These are phyloP conservation scores for Trypanosoma rangeli DNA, from an alignment of 208 protist species.

Conservation along the genomic window DNA sequence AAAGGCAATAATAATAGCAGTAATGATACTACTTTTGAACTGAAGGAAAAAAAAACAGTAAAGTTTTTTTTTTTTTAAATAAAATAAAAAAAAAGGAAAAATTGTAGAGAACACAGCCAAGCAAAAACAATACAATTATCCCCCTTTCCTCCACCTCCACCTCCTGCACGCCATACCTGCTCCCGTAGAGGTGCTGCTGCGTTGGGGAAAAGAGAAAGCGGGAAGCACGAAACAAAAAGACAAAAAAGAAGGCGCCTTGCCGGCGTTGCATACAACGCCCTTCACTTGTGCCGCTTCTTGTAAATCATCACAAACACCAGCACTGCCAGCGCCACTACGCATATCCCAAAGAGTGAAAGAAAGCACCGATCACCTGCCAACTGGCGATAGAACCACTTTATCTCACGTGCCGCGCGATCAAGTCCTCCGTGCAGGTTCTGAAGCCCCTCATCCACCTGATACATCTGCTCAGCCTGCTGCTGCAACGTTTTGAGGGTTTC, in stretches of 20 bases:
- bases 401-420: constrained; percentile 66
- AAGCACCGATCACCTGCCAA: constrained; percentile 81
- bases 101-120: background rate
- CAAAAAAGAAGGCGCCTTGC: constrained; percentile 5
- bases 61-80: background rate
- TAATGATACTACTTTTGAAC: background rate
- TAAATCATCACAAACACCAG: constrained; percentile 80
- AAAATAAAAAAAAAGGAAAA: constrained; percentile 10
- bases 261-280: background rate
- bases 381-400: constrained; percentile 79
- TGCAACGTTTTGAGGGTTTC: constrained; percentile 57
- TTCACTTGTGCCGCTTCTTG: constrained; percentile 47
- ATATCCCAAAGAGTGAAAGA: constrained; percentile 64
- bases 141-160: background rate
- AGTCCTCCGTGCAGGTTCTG: constrained; percentile 69
- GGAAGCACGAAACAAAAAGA: background rate
- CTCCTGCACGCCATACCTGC: background rate
- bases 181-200: background rate
- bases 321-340: constrained; percentile 54
- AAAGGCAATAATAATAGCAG: background rate
- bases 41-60: constrained; percentile 17
- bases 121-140: constrained; percentile 2
- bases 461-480: constrained; percentile 78
- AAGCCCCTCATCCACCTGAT: constrained; percentile 82
- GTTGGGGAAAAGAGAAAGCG: background rate